Base-by-base conservation (phyloP, 176 grass and related monocot genomes). In the Carex littledalei region DNA sequence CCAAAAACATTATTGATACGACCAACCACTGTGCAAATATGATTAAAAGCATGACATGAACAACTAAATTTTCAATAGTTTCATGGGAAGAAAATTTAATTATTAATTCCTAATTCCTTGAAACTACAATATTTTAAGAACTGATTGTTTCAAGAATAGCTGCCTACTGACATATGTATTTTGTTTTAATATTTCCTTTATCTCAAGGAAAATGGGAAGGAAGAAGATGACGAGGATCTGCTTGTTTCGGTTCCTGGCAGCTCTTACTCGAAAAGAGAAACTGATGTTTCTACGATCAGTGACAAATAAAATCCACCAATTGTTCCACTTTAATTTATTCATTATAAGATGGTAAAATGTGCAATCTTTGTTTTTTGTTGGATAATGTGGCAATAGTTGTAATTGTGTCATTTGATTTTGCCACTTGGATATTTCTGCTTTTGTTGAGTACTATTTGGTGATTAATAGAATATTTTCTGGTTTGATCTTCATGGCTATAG, bases 211-310 rank as follows among this genome's bases (percentile, higher is more conserved):
- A 60, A 63, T 20, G 29, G 49, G 41, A 77, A 88, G 77, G 84
- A 90, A 54, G 35, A 87, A 17, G 86, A 92, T 3, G 86, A 90
- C 1, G 18, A 84, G 0, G 69, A n/a, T 65, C 72, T 93, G 85
- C 74, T 93, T 8, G 85, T 93, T 41, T 63, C 61, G 0, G 95
- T 98, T 64, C 95, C 95, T 52, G 95, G 93, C n/a, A 98, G 95
- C 90, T 86, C 89, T 32, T 98, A 98, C 85, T 93, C 93, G 1
- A 54, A 29, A 78, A 80, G 63, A 53, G 54, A 63, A 71, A 31
- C 63, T 59, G 67, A 60, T 43, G 54, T 79, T 75, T 76, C 79
- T 79, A 21, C 16, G 53, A 54, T 35, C 16, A 22, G 18, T 50
- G 43, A 81, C 53, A 58, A 37, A 54, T 56, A 43, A 63, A 63